Base-by-base conservation (phyloP, 1,139 yeast genomes). In the Pichia sp. region DNA sequence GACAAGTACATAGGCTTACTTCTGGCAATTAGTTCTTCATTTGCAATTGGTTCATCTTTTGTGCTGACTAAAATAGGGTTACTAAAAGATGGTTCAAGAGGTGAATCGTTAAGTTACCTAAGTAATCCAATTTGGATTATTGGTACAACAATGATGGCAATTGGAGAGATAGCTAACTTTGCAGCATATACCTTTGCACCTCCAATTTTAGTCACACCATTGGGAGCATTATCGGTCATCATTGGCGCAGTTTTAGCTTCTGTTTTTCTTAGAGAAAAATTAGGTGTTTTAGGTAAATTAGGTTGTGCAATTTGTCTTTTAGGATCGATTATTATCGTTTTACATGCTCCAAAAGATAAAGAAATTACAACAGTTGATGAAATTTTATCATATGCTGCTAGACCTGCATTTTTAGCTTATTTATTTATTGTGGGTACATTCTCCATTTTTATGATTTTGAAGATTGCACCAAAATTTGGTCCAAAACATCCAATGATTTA, bases 151-250 rank as follows among this genome's bases (percentile, higher is more conserved):
- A 81, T 95, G 51, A 90, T 89, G 97, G 96, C 95, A 1, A 70
- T 89, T 39, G 97, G 97, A 5, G 97, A 89, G 67, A 72, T 89
- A 46, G 96, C 96, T 53, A 89, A 89, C 67, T 89, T 89, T 67
- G 96, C 96, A 14, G 97, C 97, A 1, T 89, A 89, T 65, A 90
- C 96, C 0, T 89, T 89, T 75, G 96, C 97, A 0, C 96, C 96
- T 2, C 96, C 96, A 1, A 87, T 90, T 58, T 71, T 89, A 61
- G 96, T 89, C 44, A 90, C 96, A 4, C 97, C 96, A 3, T 74
- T 89, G 53, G 97, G 97, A 13, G 97, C 97, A 0, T 73, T 89
- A 39, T 83, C 91, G 3, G 97, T 89, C 38, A 87, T 89, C 58
- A 89, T 89, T 56, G 97, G 93, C 18, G 96, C 97, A 3, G 89